Percentiles rank a stretch among this genome's conserved stretches.
Evolutionary conservation across 768 basidiomycete genomes (phyloP).

Genomic region (Collybia sordida): DNA sequence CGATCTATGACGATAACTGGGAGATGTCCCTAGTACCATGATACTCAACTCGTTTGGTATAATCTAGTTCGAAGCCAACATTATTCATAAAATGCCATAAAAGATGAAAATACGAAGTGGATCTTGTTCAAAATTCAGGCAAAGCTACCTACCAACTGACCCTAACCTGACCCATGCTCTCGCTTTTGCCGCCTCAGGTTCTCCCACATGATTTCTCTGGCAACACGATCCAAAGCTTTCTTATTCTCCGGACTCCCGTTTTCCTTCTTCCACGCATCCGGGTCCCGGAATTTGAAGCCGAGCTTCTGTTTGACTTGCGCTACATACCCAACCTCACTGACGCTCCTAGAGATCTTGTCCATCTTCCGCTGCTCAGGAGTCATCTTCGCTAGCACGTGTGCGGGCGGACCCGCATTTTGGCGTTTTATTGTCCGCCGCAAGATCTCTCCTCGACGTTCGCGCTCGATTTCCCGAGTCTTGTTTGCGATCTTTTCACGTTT

Average conservation of each 20-base stretch:
- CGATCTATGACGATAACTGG: no score
- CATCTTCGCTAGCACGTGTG: conserved; percentile 57
- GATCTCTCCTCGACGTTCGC: conserved; percentile 67
- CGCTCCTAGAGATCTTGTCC: conserved; percentile 51
- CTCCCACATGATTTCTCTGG: conserved; percentile 23
- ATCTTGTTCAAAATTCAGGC: no score
- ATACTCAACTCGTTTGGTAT: no score
- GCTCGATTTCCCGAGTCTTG: conserved; percentile 59
- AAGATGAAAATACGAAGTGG: no score
- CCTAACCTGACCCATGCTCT: background rate
- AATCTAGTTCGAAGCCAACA: no score
- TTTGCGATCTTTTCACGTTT: conserved; percentile 60
- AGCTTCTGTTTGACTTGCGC: conserved; percentile 58
- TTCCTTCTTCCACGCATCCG: conserved; percentile 34
- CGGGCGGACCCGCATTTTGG: conserved; percentile 58
- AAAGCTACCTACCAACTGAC: no score
- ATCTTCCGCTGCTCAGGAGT: conserved; percentile 40
- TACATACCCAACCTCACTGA: conserved; percentile 71
- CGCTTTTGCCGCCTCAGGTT: conserved; percentile 21
- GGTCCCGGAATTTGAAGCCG: conserved; percentile 48
- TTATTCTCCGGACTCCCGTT: conserved; percentile 26
- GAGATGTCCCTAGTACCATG: no score
- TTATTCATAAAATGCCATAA: no score
- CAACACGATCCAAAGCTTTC: conserved; percentile 24
- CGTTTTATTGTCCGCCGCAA: conserved; percentile 45